These are phyloP conservation scores for Cercospora brassicicola DNA, from an alignment of 2,329 filamentous ascomycete species.

Conservation along the genomic window DNA sequence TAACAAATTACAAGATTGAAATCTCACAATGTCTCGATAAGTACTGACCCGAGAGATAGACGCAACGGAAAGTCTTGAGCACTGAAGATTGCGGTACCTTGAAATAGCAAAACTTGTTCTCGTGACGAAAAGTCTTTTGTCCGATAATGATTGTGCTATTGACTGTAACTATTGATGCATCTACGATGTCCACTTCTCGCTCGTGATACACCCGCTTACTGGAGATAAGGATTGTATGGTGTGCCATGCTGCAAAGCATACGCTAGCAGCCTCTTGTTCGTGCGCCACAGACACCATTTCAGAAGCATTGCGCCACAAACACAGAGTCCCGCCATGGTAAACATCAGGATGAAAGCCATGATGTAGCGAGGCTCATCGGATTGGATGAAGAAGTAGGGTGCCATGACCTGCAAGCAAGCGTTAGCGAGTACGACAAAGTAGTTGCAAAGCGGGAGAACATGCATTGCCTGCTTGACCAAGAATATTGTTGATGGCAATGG, in stretches of 20 bases:
- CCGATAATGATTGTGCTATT: background rate
- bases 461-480: background rate
- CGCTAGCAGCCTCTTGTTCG: background rate
- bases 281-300: background rate
- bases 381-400: background rate
- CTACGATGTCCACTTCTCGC: background rate
- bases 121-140: background rate
- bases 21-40: too few relatives aligned
- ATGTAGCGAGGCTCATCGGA: background rate
- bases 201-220: background rate
- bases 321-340: background rate
- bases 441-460: background rate
- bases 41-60: too few relatives aligned
- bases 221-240: background rate
- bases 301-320: background rate
- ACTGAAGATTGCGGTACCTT: too few relatives aligned
- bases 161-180: too few relatives aligned
- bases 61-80: too few relatives aligned
- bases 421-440: background rate
- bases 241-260: background rate
- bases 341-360: background rate
- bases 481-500: background rate
- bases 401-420: background rate
- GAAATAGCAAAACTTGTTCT: background rate
- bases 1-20: background rate